Base-by-base conservation (phyloP, 169 alveolate species). In the Pseudocohnilembus persalinus region DNA sequence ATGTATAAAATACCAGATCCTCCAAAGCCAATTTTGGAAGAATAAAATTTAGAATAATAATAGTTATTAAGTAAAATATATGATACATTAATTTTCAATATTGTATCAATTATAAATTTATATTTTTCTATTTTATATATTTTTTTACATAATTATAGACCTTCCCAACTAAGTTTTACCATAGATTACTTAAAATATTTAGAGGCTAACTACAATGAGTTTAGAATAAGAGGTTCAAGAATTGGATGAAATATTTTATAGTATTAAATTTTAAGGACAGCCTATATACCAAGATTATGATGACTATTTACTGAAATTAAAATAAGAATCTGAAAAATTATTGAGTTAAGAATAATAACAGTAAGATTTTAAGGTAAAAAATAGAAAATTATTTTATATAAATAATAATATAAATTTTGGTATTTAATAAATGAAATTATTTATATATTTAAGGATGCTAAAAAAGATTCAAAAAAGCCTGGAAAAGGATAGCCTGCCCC, bases 1-100 rank as follows among this genome's bases (percentile, higher is more conserved):
- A 79, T 86, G 27, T 86, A 73, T 81, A 49, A 76, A 25, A 86
- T 86, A 27, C 90, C 90, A n/a, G 90, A 86, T n/a, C 80, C 83
- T 24, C 81, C 83, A 27, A 49, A 74, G 26, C 84, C 84, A 34
- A 63, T 28, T 49, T 49, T 35, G 11, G 84, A 79, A 6, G 11
- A 64, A 35, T 35, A 33, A 63, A 29, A 85, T 65, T 74, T 76
- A 64, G 89, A 65, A n/a, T 35, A 76, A 83, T 75, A 65, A 29
- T 65, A 83, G 24, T 32, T 64, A 32, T 74, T 31, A 74, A 83
- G 74, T 72, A 74, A 26, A 63, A 29, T 20, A 34, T 77, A 4
- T 31, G 34, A 29, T 32, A 31, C 31, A 26, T 0, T 75, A 0
- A 29, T 0, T 29, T 24, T 30, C 25, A 1, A 30, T 27, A 31